A percentile compares a stretch with the other conserved stretches of the same genome.
phyloP scores from a whole-genome alignment of 2,329 filamentous ascomycete genomes.

The Paecilomyces sp. region DNA sequence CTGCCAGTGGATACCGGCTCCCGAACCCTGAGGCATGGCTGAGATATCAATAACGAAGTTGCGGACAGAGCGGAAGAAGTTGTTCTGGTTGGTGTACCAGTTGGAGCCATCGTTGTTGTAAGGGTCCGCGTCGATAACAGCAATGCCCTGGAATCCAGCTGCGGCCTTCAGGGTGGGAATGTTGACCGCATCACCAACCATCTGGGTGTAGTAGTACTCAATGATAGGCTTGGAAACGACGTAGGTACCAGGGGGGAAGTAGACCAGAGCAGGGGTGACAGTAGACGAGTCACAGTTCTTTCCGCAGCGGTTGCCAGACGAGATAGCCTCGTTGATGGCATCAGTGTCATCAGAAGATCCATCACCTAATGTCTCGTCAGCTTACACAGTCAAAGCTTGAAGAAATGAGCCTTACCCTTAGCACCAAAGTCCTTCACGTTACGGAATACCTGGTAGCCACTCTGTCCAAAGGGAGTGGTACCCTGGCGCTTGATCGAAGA shows the following conservation, averaged over 20 bases:
- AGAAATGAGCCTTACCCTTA: conserved; percentile 48
- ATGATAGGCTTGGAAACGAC: conserved; percentile 70
- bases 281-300: conserved; percentile 76
- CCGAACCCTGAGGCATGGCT: conserved; percentile 51
- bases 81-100: conserved; percentile 74
- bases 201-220: conserved; percentile 88
- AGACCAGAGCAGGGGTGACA: conserved; percentile 75
- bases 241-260: conserved; percentile 87
- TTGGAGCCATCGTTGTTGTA: conserved; percentile 64
- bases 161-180: conserved; percentile 70
- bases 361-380: conserved; percentile 42
- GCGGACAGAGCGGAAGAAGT: conserved; percentile 76
- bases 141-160: conserved; percentile 71
- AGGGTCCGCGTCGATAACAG: conserved; percentile 80
- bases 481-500: conserved; percentile 63
- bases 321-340: conserved; percentile 80
- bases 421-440: conserved; percentile 73
- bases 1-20: conserved; percentile 76
- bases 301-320: conserved; percentile 72
- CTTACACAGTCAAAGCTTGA: neutral
- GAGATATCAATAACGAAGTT: conserved; percentile 76
- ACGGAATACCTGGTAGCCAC: conserved; percentile 64
- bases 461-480: conserved; percentile 54
- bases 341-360: conserved; percentile 73
- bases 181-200: conserved; percentile 71